These are phyloP conservation scores for Carex cristatella DNA, from an alignment of 176 grass and related monocot species.

Conservation along the genomic window DNA sequence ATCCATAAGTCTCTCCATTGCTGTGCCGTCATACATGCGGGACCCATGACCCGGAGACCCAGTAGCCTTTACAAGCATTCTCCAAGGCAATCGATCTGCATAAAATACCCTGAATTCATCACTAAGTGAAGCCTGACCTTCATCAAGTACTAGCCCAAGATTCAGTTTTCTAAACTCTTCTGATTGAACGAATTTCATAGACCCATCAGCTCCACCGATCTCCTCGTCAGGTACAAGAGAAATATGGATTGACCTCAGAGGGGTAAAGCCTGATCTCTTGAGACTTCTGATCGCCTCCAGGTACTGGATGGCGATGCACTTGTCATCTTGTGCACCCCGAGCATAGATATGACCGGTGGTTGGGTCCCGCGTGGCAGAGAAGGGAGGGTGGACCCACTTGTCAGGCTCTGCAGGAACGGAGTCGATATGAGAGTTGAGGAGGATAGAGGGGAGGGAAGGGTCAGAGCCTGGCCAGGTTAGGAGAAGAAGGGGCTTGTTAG, in stretches of 20 bases:
- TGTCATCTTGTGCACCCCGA: slow-evolving; percentile 85
- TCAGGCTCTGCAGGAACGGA: slow-evolving; percentile 66
- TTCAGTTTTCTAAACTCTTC: slow-evolving; percentile 63
- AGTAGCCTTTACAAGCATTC: slow-evolving; percentile 55
- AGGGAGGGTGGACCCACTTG: slow-evolving; percentile 54
- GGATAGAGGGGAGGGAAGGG: slow-evolving; percentile 61
- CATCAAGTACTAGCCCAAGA: slow-evolving; percentile 75
- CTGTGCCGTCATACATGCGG: slow-evolving; percentile 60
- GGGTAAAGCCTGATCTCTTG: slow-evolving; percentile 44
- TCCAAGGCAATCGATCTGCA: slow-evolving; percentile 57
- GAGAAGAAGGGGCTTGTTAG: slow-evolving; percentile 67
- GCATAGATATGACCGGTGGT: slow-evolving; percentile 57
- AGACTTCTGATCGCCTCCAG: slow-evolving; percentile 77
- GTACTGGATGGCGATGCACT: slow-evolving; percentile 90
- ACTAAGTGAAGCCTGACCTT: slow-evolving; percentile 74
- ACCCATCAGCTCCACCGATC: slow-evolving; percentile 54
- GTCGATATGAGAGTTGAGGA: slow-evolving; percentile 91
- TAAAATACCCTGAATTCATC: slow-evolving; percentile 89
- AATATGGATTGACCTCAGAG: slow-evolving; percentile 63
- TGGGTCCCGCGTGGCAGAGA: slow-evolving; percentile 47
- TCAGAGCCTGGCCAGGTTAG: slow-evolving; percentile 68
- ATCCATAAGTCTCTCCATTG: slow-evolving; percentile 80
- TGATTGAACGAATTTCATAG: slow-evolving; percentile 38
- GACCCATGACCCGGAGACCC: slow-evolving; percentile 69
- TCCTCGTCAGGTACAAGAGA: slow-evolving; percentile 90